Conservation (phyloP, 306 rosid species). For the Prunus mume region DNA sequence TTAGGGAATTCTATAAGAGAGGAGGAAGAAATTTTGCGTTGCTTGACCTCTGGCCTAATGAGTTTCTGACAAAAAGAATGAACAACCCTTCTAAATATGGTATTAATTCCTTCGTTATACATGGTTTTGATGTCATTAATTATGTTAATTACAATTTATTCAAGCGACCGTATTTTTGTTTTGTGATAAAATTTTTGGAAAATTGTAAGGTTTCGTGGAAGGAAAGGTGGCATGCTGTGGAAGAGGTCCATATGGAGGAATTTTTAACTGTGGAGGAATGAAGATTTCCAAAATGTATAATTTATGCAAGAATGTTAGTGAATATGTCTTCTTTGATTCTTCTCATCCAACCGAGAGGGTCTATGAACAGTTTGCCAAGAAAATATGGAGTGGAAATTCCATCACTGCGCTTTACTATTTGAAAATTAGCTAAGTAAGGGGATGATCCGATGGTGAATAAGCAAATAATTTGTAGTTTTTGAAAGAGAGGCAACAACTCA, state of each 20-base stretch:
- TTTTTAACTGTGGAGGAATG: slow-evolving; percentile 48
- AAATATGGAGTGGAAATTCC: slow-evolving; percentile 34
- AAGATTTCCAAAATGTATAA: slow-evolving; percentile 29
- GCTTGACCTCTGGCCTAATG: neutral
- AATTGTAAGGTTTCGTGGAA: slow-evolving; percentile 30
- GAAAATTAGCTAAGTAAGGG: neutral
- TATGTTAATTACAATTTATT: too few species aligned
- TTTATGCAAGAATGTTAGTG: slow-evolving; percentile 29
- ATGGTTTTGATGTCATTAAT: too few species aligned
- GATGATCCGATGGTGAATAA: neutral
- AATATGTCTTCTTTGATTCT: too few species aligned
- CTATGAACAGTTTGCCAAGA: slow-evolving; percentile 24
- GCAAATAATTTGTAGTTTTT: too few species aligned
- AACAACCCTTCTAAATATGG: neutral
- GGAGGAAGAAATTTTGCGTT: too few species aligned
- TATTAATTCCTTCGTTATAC: too few species aligned
- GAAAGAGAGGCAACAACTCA: too few species aligned
- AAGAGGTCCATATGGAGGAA: slow-evolving; percentile 49
- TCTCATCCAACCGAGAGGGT: too few species aligned
- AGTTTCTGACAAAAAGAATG: neutral
- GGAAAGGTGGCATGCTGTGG: slow-evolving; percentile 55
- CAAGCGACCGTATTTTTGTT: too few species aligned
- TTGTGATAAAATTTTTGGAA: neutral
- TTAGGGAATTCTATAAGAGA: too few species aligned
- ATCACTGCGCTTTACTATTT: slow-evolving; percentile 24